These are phyloP conservation scores for Euphorbia peplus DNA, from an alignment of 345 rosid species.

Conservation along the genomic window DNA sequence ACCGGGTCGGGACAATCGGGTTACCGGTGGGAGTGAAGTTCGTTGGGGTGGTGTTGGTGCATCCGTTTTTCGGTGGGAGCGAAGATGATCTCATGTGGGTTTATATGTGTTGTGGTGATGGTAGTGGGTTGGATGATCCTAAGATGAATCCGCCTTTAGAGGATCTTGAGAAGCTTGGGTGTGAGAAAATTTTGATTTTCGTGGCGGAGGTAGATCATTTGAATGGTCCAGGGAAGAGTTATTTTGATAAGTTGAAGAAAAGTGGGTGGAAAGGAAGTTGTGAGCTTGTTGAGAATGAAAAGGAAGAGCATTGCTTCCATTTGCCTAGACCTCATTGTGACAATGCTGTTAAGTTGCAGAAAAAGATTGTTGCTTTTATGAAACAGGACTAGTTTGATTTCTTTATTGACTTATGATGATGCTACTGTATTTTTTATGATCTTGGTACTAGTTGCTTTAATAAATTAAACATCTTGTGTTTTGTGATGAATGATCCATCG, in stretches of 20 bases:
- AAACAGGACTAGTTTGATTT: conserved; percentile 13
- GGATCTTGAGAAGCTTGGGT: conserved; percentile 35
- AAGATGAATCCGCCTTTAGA: conserved; percentile 36
- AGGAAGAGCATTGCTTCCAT: conserved; percentile 32
- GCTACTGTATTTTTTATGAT: background rate
- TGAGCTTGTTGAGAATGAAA: conserved; percentile 25
- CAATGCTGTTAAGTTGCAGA: conserved; percentile 1
- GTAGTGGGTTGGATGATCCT: conserved; percentile 37
- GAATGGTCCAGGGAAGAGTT: conserved; percentile 12
- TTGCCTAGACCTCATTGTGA: background rate
- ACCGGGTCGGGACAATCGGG: conserved; percentile 32
- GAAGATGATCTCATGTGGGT: conserved; percentile 43
- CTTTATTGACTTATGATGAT: background rate
- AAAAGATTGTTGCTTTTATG: conserved; percentile 7
- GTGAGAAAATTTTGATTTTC: conserved; percentile 33
- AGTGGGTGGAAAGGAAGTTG: conserved; percentile 38
- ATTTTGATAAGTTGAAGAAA: conserved; percentile 29
- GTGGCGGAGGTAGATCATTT: conserved; percentile 41
- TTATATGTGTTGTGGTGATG: conserved; percentile 30
- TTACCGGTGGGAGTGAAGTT: conserved; percentile 23
- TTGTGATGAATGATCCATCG: background rate
- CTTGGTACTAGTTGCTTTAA: background rate
- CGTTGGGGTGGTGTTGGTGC: conserved; percentile 37
- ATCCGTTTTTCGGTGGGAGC: conserved; percentile 44
- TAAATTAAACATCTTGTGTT: background rate